These are phyloP conservation scores for Auriscalpium microsporum DNA, from an alignment of 768 basidiomycete species.

Conservation along the genomic window DNA sequence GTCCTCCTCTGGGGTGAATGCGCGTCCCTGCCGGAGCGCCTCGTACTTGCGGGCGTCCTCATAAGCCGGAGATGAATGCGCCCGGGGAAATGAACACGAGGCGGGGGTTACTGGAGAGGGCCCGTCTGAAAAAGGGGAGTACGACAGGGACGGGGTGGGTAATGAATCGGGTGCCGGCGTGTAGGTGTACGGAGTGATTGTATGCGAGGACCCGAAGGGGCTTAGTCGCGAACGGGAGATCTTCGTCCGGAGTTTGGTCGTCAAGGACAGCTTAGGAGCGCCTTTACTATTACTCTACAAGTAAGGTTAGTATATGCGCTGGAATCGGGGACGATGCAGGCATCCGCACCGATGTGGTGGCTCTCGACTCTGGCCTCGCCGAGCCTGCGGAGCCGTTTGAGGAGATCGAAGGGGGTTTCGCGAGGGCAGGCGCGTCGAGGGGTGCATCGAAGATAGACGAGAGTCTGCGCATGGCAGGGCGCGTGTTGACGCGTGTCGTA, in stretches of 20 bases:
- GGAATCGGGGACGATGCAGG: no score
- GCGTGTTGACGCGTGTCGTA: not conserved
- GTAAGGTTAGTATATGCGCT: no score
- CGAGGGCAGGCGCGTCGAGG: not conserved
- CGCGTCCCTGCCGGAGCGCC: conserved; percentile 1
- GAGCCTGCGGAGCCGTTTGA: not conserved
- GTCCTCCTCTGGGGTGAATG: conserved; percentile 12
- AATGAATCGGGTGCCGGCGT: not conserved
- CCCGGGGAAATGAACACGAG: conserved; percentile 2
- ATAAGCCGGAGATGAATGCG: not conserved
- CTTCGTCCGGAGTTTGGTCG: not conserved
- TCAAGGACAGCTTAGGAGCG: not conserved
- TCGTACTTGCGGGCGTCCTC: not conserved
- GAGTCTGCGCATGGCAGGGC: not conserved
- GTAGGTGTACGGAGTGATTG: conserved; percentile 1
- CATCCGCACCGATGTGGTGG: no score
- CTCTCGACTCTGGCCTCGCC: not conserved
- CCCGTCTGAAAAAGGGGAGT: not conserved
- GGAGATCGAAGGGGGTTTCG: not conserved
- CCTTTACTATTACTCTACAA: not conserved
- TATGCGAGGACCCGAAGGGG: not conserved
- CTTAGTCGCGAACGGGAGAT: not conserved
- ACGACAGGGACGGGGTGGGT: not conserved
- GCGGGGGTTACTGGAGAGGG: conserved; percentile 1
- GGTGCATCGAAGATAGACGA: not conserved